These are phyloP conservation scores for Hysterangium stoloniferum DNA, from an alignment of 768 basidiomycete genomes.

Conservation along the genomic window DNA sequence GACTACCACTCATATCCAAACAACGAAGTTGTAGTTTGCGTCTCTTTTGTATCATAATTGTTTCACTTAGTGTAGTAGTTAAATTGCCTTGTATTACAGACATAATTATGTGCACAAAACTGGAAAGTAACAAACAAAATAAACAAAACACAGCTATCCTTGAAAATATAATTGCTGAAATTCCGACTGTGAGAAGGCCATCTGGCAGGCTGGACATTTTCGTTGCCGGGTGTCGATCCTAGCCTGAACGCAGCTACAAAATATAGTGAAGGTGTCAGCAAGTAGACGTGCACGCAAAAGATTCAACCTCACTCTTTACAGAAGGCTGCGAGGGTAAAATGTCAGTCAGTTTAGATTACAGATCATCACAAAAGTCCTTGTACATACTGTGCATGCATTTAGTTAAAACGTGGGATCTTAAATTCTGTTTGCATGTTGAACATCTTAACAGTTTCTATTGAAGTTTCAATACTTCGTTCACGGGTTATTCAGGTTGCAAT, in stretches of 20 bases:
- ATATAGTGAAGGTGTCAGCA: constrained; percentile 13
- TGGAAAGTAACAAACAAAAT: constrained; percentile 1
- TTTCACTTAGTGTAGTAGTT: neutral
- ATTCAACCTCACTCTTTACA: constrained; percentile 41
- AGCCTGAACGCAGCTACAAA: constrained; percentile 63
- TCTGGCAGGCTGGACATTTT: constrained; percentile 86
- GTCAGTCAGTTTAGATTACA: constrained; percentile 4
- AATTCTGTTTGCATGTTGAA: constrained; percentile 72
- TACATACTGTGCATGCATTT: constrained; percentile 90
- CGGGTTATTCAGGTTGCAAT: constrained; percentile 2
- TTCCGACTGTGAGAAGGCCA: constrained; percentile 76
- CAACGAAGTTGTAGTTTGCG: constrained; percentile 4
- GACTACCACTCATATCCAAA: constrained; percentile 4
- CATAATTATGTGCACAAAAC: neutral
- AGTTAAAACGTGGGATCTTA: constrained; percentile 73
- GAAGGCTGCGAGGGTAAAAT: constrained; percentile 49
- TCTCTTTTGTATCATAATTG: neutral
- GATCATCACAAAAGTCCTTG: constrained; percentile 4
- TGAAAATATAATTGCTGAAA: constrained; percentile 64
- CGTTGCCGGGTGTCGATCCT: constrained; percentile 85
- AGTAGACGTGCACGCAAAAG: constrained; percentile 6
- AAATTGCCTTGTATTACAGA: neutral
- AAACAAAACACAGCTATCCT: constrained; percentile 13
- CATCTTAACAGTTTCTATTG: constrained; percentile 76
- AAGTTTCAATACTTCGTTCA: neutral